A percentile compares a stretch with the other conserved stretches of the same genome.
phyloP scores from a whole-genome alignment of 352 stramenopile genomes.

The Phytophthora hybrid region DNA sequence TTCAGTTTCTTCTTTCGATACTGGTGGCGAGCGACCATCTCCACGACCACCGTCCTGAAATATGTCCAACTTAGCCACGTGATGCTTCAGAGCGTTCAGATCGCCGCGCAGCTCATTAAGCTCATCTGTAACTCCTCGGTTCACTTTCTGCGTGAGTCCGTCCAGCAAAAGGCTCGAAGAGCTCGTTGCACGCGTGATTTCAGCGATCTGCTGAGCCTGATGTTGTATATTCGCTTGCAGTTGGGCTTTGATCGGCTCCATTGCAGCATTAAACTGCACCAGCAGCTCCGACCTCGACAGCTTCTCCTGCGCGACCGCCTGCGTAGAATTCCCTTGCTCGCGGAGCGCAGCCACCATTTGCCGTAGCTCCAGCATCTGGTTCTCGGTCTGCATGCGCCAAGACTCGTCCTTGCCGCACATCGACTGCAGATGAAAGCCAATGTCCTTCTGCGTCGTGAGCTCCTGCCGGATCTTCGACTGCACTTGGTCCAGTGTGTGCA shows the following conservation, averaged over 20 bases:
- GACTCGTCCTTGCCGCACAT: conserved; percentile 89
- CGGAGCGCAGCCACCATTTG: conserved; percentile 76
- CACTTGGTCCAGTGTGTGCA: conserved; percentile 81
- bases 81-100: conserved; percentile 63
- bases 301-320: conserved; percentile 76
- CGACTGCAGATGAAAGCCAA: conserved; percentile 81
- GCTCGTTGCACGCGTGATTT: conserved; percentile 66
- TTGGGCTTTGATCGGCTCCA: conserved; percentile 84
- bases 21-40: conserved; percentile 2
- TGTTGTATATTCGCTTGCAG: conserved; percentile 79
- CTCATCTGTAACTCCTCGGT: conserved; percentile 62
- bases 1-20: conserved; percentile 33
- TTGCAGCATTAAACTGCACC: conserved; percentile 84
- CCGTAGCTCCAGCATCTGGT: conserved; percentile 79
- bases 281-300: conserved; percentile 74
- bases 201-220: conserved; percentile 77
- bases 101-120: conserved; percentile 60
- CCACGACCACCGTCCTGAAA: conserved; percentile 31
- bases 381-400: conserved; percentile 87
- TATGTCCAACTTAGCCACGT: conserved; percentile 53
- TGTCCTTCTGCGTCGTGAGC: conserved; percentile 84
- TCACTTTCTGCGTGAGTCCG: conserved; percentile 71
- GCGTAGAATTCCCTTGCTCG: conserved; percentile 73
- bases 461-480: conserved; percentile 83
- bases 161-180: conserved; percentile 70